A percentile compares a stretch with the other conserved stretches of the same genome.
phyloP scores from a whole-genome alignment of 1,284 basidiomycete species.

The Schizopora paradoxa region DNA sequence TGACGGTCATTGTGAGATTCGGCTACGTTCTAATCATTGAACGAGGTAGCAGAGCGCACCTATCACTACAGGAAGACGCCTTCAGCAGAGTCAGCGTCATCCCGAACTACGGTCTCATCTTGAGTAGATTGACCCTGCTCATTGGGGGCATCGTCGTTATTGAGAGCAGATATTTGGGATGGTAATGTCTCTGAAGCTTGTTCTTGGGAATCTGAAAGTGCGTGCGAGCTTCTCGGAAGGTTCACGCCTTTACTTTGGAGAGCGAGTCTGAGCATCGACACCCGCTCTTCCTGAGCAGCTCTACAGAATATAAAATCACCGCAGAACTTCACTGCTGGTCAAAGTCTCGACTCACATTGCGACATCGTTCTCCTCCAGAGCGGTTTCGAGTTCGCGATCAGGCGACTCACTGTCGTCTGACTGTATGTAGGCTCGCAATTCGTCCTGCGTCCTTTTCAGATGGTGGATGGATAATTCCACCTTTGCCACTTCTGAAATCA shows the following conservation, averaged over 20 bases:
- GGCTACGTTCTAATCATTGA: too few species aligned
- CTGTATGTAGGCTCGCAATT: constrained; percentile 4
- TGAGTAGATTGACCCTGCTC: too few species aligned
- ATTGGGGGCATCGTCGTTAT: too few species aligned
- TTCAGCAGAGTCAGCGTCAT: too few species aligned
- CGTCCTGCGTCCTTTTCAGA: constrained; percentile 9
- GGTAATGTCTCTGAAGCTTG: too few species aligned
- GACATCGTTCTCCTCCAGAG: constrained; percentile 13
- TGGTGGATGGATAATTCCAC: constrained; percentile 13
- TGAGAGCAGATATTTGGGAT: too few species aligned
- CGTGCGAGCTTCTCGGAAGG: too few species aligned
- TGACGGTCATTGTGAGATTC: too few species aligned
- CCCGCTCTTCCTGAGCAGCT: constrained; percentile 15
- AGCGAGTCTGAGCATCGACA: constrained; percentile 13
- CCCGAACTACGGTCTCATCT: too few species aligned
- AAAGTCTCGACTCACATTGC: constrained; percentile 12
- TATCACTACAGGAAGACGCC: too few species aligned
- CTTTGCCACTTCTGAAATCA: constrained; percentile 12
- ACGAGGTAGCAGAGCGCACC: too few species aligned
- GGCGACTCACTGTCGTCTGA: background rate
- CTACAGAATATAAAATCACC: constrained; percentile 1
- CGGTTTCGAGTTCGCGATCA: constrained; percentile 6
- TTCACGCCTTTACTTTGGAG: constrained; percentile 13
- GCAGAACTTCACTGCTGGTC: background rate
- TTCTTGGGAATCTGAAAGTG: too few species aligned